Evolutionary conservation across 768 basidiomycete species (phyloP), one percentile per base, ranked within the genome.

Genomic region (Boletus pseudopeckii): DNA sequence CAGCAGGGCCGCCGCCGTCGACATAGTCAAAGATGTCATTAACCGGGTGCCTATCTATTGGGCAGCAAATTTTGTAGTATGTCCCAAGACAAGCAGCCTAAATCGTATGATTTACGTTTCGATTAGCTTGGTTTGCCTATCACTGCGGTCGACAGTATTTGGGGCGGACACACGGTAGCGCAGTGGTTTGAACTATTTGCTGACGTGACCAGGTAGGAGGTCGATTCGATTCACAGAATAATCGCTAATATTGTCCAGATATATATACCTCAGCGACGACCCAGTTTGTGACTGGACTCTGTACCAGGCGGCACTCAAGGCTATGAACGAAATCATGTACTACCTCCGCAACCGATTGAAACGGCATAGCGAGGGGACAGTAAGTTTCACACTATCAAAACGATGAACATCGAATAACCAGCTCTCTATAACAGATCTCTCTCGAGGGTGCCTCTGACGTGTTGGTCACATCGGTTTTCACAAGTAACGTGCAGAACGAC

Each of bases 21-120:
- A 90, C 62, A 76, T 90, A 36, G 78, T 89, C 7, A 73, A 72
- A 39, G 84, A 90, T 58, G 86, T 90, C 20, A 78, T 86, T 61
- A 85, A 89, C 56, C 63, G 76, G 26, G 53, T 86, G 37, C 81
- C 87, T 0, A 66, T 85, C 5, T 75, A 80, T 54, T 90, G 84
- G 85, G 74, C 84, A 28, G 77, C 78, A 10, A 72, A 79, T 32
- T 64, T 80, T 49, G 70, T 87, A 53, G 87, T 88, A 55, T 58
- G 84, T 57, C 9, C 9, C 15, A 26, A 15, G 33, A 7, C 17
- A 34, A 36, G 41, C 20, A 4, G 2, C 28, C 13, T 33, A 14
- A n/a, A 32, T 37, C 8, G 13, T 40, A 34, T 45, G 14, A 24
- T 39, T 51, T 41, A 44, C 32, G 7, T 9, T 50, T 47, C 22